Evolutionary conservation across 768 basidiomycete genomes (phyloP).

Genomic region (Podaxis mareebaensis): DNA sequence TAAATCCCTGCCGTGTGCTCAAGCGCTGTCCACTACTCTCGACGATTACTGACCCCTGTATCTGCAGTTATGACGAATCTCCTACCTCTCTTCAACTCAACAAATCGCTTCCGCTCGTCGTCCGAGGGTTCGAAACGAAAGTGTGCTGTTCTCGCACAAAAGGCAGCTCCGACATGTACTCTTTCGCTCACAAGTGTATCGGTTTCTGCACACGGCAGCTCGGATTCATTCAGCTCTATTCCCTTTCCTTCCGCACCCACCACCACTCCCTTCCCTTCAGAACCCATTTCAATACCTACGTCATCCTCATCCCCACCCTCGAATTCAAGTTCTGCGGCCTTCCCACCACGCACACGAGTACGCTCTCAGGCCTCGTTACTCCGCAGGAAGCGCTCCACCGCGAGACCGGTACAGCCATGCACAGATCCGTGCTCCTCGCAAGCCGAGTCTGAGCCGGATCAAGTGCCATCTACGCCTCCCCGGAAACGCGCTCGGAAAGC

Average conservation of each 20-base stretch:
- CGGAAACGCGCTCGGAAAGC: constrained; percentile 15
- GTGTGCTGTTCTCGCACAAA: not conserved
- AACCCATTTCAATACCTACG: not conserved
- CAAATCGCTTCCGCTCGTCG: not conserved
- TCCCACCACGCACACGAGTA: not conserved
- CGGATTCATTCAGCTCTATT: not conserved
- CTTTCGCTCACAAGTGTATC: constrained; percentile 13
- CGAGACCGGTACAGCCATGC: not conserved
- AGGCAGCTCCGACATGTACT: constrained; percentile 13
- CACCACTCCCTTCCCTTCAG: constrained; percentile 5
- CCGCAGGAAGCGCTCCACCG: constrained; percentile 4
- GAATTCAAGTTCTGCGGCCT: not conserved
- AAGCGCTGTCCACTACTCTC: not conserved
- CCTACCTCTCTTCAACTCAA: not conserved
- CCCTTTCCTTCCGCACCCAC: constrained; percentile 9
- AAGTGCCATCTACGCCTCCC: constrained; percentile 2
- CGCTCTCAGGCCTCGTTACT: constrained; percentile 9
- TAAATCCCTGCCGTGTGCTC: constrained; percentile 1
- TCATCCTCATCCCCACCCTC: not conserved
- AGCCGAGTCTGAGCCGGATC: constrained; percentile 12
- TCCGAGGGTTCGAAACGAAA: constrained; percentile 3
- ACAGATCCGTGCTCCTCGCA: constrained; percentile 8
- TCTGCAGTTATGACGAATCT: not conserved
- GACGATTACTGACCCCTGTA: not conserved
- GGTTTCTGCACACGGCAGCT: not conserved